Percentiles rank a stretch among this genome's conserved stretches.
Conservation (phyloP, 306 rosid species). For the Cicer chorassanicum region DNA sequence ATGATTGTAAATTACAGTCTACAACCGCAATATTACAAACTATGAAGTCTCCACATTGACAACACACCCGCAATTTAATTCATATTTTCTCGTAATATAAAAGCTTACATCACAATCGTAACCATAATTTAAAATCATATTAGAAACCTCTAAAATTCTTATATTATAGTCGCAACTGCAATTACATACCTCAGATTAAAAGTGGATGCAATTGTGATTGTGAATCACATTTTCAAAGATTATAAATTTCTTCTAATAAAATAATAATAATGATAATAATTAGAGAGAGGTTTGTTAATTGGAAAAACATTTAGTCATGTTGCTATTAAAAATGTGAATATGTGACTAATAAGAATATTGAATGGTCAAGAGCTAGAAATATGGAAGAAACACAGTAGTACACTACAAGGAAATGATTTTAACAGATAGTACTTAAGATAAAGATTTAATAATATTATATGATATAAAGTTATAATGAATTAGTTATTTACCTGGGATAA, state of each 20-base stretch:
- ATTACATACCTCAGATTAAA: too few relatives aligned
- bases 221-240: too few relatives aligned
- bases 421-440: neutral
- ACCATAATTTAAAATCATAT: too few relatives aligned
- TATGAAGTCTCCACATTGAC: too few relatives aligned
- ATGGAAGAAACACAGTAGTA: slow-evolving; percentile 39
- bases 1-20: too few relatives aligned
- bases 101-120: accelerated
- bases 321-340: slow-evolving; percentile 11
- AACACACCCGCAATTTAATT: too few relatives aligned
- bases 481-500: slow-evolving; percentile 70
- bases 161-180: too few relatives aligned
- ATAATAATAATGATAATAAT: slow-evolving; percentile 19
- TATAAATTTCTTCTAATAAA: neutral
- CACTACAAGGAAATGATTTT: slow-evolving; percentile 41
- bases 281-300: neutral
- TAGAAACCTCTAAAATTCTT: too few relatives aligned
- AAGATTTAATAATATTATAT: neutral
- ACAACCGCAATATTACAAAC: too few relatives aligned
- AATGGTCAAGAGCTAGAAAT: slow-evolving; percentile 37
- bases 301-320: neutral
- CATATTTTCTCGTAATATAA: too few relatives aligned
- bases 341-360: slow-evolving; percentile 31
- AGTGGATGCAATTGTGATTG: too few relatives aligned
- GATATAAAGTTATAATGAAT: too few relatives aligned